A percentile compares a stretch with the other conserved stretches of the same genome.
phyloP scores from a whole-genome alignment of 1,284 basidiomycete genomes.

The Cryptococcus sp. region DNA sequence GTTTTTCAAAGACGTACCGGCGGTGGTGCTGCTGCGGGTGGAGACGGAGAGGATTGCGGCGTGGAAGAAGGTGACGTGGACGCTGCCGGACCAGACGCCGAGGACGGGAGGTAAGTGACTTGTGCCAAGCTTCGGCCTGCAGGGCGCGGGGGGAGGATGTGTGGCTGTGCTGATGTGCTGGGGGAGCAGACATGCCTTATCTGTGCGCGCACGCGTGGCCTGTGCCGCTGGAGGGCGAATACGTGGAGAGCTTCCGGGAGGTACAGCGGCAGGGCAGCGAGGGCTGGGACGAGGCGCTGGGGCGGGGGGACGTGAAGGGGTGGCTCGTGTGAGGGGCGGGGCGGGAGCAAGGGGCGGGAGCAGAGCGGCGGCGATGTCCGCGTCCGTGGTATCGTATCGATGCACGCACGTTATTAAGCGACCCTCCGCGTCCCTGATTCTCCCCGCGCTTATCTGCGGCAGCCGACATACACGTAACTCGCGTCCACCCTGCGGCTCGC shows the following conservation, averaged over 20 bases:
- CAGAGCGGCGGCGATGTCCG: too few relatives aligned
- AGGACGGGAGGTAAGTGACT: conserved; percentile 31
- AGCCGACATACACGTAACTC: too few relatives aligned
- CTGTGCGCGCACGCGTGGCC: conserved; percentile 53
- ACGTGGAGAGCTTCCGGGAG: conserved; percentile 51
- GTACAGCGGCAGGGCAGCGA: conserved; percentile 18
- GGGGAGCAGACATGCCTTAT: conserved; percentile 58
- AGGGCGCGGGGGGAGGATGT: conserved; percentile 9
- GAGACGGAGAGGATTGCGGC: conserved; percentile 35
- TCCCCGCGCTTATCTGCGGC: too few relatives aligned
- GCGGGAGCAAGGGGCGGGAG: background rate
- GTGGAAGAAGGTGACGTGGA: conserved; percentile 41
- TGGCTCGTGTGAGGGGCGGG: conserved; percentile 21
- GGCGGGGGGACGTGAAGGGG: conserved; percentile 29
- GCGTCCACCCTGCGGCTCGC: too few relatives aligned
- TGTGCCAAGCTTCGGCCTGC: background rate
- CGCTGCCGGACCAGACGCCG: conserved; percentile 26
- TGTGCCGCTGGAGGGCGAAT: conserved; percentile 52
- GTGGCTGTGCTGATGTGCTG: conserved; percentile 56
- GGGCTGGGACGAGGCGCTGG: conserved; percentile 50
- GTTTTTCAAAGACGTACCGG: conserved; percentile 55
- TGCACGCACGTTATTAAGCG: too few relatives aligned
- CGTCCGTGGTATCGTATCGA: too few relatives aligned
- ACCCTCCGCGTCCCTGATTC: too few relatives aligned
- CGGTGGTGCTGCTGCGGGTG: conserved; percentile 56